Evolutionary conservation across 495 filamentous ascomycete species (phyloP), one percentile per base, ranked within the genome.

Genomic region (Saxophila tyrrhenica): DNA sequence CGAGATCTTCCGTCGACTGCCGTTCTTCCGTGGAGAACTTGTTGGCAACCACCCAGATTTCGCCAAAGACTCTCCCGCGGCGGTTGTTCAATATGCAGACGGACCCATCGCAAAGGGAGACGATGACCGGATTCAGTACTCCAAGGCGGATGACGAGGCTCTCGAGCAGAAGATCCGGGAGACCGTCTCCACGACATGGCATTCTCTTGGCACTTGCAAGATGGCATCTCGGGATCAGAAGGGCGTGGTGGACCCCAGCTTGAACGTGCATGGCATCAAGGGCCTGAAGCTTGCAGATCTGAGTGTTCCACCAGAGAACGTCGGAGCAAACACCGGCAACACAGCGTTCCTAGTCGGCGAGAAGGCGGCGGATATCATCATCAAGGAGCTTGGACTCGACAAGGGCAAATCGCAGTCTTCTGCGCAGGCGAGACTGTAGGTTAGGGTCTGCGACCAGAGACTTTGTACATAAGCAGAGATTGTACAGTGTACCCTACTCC

Each of bases 311-410:
- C 78, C 80, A 2, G 67, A 70, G 56, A 83, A 83, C 61, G 75
- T 84, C 0, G 78, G 57, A 15, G 75, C 76, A 8, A 85, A 85
- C 60, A 83, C 79, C 2, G 73, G 75, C 51, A 81, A 79, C 56
- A 79, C 75, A 1, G 81, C 79, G 1, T 62, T 84, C 56, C 58
- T 74, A 35, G 65, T 84, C 38, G 79, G 79, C 9, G 80, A 84
- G 67, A 82, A 76, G 67, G 79, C 72, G 17, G 79, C 81, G 1
- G 71, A 74, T 45, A 75, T 84, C 22, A 69, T 79, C 60, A 73
- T 72, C 2, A 64, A 69, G 58, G 72, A 82, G 58, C 62, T 82
- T 19, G 72, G 74, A 13, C 56, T 62, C 17, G 49, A 25, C 19
- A 35, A 51, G 48, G 45, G 7, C 15, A 10, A 29, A n/a, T n/a